These are phyloP conservation scores for Hirschioporus abietinus DNA, from an alignment of 768 basidiomycete species.

Conservation along the genomic window DNA sequence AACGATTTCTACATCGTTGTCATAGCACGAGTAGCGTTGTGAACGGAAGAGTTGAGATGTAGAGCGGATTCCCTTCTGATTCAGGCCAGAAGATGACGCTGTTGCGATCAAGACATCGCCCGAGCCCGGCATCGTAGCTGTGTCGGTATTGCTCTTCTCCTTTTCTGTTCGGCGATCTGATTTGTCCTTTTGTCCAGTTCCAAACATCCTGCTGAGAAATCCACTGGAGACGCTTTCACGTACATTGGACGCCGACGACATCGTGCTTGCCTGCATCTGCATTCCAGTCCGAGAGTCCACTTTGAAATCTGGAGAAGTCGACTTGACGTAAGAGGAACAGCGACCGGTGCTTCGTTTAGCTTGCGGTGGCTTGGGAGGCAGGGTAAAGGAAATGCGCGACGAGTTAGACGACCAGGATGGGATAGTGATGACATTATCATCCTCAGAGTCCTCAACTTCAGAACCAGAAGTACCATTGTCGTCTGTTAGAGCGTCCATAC, in stretches of 20 bases:
- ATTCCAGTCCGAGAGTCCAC: neutral
- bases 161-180: neutral
- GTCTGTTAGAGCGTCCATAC: conserved; percentile 16
- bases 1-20: neutral
- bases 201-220: conserved; percentile 2
- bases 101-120: neutral
- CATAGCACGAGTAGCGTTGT: neutral
- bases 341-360: neutral
- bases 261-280: neutral
- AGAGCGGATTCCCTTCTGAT: neutral
- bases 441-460: conserved; percentile 36
- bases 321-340: neutral
- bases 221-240: conserved; percentile 4
- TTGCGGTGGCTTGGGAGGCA: conserved; percentile 3
- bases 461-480: conserved; percentile 23
- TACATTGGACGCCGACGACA: neutral
- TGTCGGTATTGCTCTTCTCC: neutral
- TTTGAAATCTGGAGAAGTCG: neutral
- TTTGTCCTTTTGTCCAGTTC: neutral
- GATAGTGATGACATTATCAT: conserved; percentile 38
- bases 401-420: conserved; percentile 32
- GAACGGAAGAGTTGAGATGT: neutral
- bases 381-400: conserved; percentile 10
- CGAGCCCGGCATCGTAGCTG: neutral
- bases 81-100: neutral